Base-by-base conservation (phyloP, 2,329 filamentous ascomycete genomes). In the Penicillium concentricum region DNA sequence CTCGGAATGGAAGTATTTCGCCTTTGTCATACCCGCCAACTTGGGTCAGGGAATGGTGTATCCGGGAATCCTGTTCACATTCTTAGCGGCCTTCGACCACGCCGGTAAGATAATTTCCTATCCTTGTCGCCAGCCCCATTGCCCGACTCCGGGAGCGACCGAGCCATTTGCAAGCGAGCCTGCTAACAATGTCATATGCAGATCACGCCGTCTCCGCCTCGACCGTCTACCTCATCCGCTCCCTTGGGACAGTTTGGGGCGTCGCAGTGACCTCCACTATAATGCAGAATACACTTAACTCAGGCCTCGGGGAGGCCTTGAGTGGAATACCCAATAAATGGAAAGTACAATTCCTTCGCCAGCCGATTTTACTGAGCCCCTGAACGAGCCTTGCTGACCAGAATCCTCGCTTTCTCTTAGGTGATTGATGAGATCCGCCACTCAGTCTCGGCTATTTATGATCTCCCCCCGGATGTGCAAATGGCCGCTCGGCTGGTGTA, bases 121-220 rank as follows among this genome's bases (percentile, higher is more conserved):
- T 52, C 54, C 8, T n/a, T n/a, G 20, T 34, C 16, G 4, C 38
- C 9, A 13, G 34, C 1, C 12, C 8, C 1, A 34, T 41, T 15
- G 5, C 15, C 28, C 10, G 16, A 26, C 20, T 4, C 3, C 3
- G 4, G 6, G 13, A 45, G 12, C 30, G 22, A 46, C 50, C 24
- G 13, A n/a, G 24, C 2, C 3, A 1, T 34, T 26, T 9, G 7
- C 28, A 34, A 48, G 18, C 26, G 1, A 34, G 10, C 10, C 10
- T 47, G 47, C 28, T 37, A 38, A 45, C 8, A 13, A 32, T 34
- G 13, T 35, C 18, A 26, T 47, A 8, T 26, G 13, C 37, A 86
- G 85, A 87, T 51, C 84, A 87, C 63, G 84, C 84, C 12, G 84
- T 87, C 1, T 83, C 81, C 0, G 80, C 84, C 2, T 87, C 84